Evolutionary conservation across 2,329 filamentous ascomycete species (phyloP), one percentile per base, ranked within the genome.

Genomic region (Fusarium dimerum): DNA sequence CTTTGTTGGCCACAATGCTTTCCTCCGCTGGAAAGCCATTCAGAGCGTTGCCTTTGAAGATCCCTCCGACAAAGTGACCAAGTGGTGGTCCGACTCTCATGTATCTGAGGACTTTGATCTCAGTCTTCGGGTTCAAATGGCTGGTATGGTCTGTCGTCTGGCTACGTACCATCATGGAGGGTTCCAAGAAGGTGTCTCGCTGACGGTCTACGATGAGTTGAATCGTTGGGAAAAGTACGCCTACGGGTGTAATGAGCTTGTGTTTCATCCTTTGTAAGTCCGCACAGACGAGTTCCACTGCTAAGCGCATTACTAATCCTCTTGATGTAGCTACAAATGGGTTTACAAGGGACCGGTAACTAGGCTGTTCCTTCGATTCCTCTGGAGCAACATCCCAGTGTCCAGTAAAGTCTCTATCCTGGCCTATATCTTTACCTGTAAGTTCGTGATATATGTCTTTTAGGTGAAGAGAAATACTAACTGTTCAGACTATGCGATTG

Each of bases 71-170:
- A 81, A 79, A 11, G 78, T 84, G 58, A 80, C 84, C 13, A 84
- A 86, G 61, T 90, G 83, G 72, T 91, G 88, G 88, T 89, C 87
- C 8, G 88, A 91, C 66, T 79, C 78, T 5, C 86, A 88, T 61
- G 88, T 92, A 0, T 90, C 87, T 0, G 88, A 92, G 56, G 88
- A 92, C 63, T 91, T 91, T 49, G 88, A 91, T 55, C 88, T 90
- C 72, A 81, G 85, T 11, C 78, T 92, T 1, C 85, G 88, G 36
- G 77, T 91, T 5, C 88, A 92, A 68, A 84, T 82, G 57, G 76
- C 75, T 16, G 87, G 87, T 20, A 89, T 87, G 68, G 78, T 84
- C 36, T 82, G 90, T 43, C 85, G 88, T 12, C 76, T 90, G 1
- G 88, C 82, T 11, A 80, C 85, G 0, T 91, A 89, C 72, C 83